These are phyloP conservation scores for Aspergillus cejpii DNA, from an alignment of 2,329 filamentous ascomycete genomes.

Conservation along the genomic window DNA sequence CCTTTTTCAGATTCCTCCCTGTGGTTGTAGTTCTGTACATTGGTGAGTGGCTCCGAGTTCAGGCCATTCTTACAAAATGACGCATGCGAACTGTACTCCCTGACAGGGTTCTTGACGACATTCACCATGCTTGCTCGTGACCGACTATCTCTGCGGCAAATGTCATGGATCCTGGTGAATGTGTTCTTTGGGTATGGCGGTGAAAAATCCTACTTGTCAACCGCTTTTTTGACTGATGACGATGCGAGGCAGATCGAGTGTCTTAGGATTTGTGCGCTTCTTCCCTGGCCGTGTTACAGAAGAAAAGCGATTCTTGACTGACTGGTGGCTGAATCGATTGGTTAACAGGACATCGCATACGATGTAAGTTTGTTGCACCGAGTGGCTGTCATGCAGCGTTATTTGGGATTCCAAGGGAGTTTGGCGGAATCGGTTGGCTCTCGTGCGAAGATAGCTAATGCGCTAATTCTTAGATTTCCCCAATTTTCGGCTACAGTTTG, in stretches of 20 bases:
- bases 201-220: slow-evolving; percentile 15
- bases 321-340: slow-evolving; percentile 40
- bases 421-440: slow-evolving; percentile 35
- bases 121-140: slow-evolving; percentile 56
- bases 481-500: slow-evolving; percentile 36
- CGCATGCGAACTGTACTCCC: slow-evolving; percentile 6
- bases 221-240: slow-evolving; percentile 27
- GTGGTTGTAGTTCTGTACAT: slow-evolving; percentile 76
- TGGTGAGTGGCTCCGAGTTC: slow-evolving; percentile 40
- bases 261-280: slow-evolving; percentile 53
- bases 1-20: slow-evolving; percentile 76
- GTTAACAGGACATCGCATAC: slow-evolving; percentile 34
- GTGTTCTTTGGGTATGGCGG: slow-evolving; percentile 54
- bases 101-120: slow-evolving; percentile 71
- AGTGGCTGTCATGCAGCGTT: slow-evolving; percentile 29
- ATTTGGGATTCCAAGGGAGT: slow-evolving; percentile 22
- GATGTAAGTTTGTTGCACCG: slow-evolving; percentile 30
- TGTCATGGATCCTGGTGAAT: slow-evolving; percentile 56
- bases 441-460: slow-evolving; percentile 32
- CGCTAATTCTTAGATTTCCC: slow-evolving; percentile 38
- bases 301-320: slow-evolving; percentile 19
- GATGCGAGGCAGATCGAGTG: slow-evolving; percentile 42
- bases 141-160: slow-evolving; percentile 49
- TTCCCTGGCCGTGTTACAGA: slow-evolving; percentile 7
- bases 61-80: background rate